Conservation (phyloP, 2,329 filamentous ascomycete genomes). For the Intubia oerlemansii region DNA sequence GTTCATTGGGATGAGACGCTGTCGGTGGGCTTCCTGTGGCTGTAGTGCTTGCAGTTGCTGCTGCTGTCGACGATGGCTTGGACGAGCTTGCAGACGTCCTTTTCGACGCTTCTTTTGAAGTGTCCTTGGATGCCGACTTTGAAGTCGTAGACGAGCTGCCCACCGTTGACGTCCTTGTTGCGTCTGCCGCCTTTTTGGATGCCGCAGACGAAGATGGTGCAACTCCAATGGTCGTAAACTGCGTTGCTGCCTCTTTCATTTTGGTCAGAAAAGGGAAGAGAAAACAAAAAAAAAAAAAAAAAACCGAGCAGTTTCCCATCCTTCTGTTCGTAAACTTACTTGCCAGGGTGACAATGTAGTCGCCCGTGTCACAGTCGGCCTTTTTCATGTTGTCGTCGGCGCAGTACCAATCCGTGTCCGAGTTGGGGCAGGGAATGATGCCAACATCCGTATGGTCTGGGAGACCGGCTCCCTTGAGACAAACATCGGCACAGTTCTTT, state of each 20-base stretch:
- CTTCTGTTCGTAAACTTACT: not conserved
- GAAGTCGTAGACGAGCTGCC: too few relatives aligned
- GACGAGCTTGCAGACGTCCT: too few relatives aligned
- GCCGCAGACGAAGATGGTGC: not conserved
- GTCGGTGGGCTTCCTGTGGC: not conserved
- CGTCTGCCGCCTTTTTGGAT: not conserved
- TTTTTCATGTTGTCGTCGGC: constrained; percentile 3
- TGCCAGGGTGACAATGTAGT: constrained; percentile 2
- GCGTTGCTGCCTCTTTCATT: not conserved
- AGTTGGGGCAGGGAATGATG: constrained; percentile 2
- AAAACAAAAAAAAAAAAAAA: too few relatives aligned
- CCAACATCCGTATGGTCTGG: constrained; percentile 1
- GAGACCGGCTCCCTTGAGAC: constrained; percentile 1
- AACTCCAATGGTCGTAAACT: constrained; percentile 3
- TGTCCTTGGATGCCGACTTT: too few relatives aligned
- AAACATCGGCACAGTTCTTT: constrained; percentile 3
- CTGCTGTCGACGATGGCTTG: not conserved
- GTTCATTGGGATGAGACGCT: not conserved
- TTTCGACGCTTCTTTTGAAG: too few relatives aligned
- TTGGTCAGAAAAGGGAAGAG: too few relatives aligned
- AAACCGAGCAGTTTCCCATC: too few relatives aligned
- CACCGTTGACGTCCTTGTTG: too few relatives aligned
- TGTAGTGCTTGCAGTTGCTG: not conserved
- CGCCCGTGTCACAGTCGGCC: constrained; percentile 4
- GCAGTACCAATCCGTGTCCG: constrained; percentile 4